Base-by-base conservation (phyloP, 2,329 filamentous ascomycete species). In the Apiospora malaysiana region DNA sequence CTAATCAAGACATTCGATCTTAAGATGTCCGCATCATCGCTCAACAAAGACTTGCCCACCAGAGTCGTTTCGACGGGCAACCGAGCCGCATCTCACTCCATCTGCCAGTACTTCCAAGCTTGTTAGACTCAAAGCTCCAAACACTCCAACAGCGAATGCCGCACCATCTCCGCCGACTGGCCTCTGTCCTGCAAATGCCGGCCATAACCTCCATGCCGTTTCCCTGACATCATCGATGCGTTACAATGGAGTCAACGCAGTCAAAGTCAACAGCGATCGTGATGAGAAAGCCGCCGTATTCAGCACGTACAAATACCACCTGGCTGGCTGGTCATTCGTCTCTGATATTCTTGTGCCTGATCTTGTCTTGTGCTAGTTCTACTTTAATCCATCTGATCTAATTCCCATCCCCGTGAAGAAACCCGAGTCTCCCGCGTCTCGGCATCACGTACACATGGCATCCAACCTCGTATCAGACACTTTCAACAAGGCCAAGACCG, bases 1-100 rank as follows among this genome's bases (percentile, higher is more conserved):
- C 67, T 51, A 68, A 68, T 56, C 67, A 49, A 68, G 45, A 68
- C 45, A 37, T 32, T n/a, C 43, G 45, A 42, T 49, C 37, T 68
- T 6, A 16, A 47, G 42, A 51, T 68, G 67, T 68, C 67, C 67
- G 67, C 67, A 68, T 68, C 67, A 68, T 68, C 45, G 67, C 47
- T 56, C 32, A 27, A 45, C 65, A 43, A 66, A 63, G 56, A n/a
- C 21, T 37, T 63, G 56, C 56, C 27, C n/a, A 18, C 18, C 51
- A 9, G 18, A 63, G 56, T 14, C 18, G 18, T 40, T 40, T n/a
- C 27, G 9, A 37, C 32, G 3, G 18, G 18, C 32, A 63, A n/a
- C 10, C 18, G 8, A 63, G 51, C 18, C 56, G 32, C 56, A 40
- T 59, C 18, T 7, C 16, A 21, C 51, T 14, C 25, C 2, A 4